Base-by-base conservation (phyloP, 2,329 filamentous ascomycete species). In the Monilinia fructigena region DNA sequence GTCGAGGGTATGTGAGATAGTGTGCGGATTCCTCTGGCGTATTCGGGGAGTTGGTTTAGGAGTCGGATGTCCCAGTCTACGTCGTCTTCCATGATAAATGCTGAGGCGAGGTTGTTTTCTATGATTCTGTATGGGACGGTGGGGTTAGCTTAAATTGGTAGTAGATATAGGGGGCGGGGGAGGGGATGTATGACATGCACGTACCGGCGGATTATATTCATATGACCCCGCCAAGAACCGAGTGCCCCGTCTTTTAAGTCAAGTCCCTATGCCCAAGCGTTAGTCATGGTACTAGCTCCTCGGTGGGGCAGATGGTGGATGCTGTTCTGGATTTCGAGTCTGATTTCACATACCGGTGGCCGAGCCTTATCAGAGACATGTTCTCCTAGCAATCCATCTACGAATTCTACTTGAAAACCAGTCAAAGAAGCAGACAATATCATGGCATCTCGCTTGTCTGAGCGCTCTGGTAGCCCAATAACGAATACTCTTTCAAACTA, bases 381-480 rank as follows among this genome's bases (percentile, higher is more conserved):
- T 10, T 78, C 75, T 4, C 78, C 79, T 18, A 72, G 74, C 4
- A 82, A 76, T 0, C 79, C 81, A 64, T 80, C 77, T 4, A 81
- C 69, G 71, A 78, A 82, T 18, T 82, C 78, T 0, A 82, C 70
- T 5, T 77, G 73, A 68, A 83, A 78, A 1, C 78, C 78, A 0
- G 78, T 78, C 38, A 82, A 67, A 0, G 78, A 76, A 38, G 80
- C 76, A 16, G 78, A 76, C 12, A 84, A 72, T 1, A 77, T 73
- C 16, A 84, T 73, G 1, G 78, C 79, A 76, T 84, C 82, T 38
- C 80, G 78, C 69, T 82, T 82, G 71, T 84, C 81, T 3, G 78
- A 78, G 50, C 82, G 77, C 48, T 79, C 77, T 4, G 79, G 78
- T 16, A 83, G 74, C 10, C 79, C 79, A 55, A 84, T 76, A 45